phyloP scores from a whole-genome alignment of 2,329 filamentous ascomycete genomes.

The Xylaria hypoxylon region DNA sequence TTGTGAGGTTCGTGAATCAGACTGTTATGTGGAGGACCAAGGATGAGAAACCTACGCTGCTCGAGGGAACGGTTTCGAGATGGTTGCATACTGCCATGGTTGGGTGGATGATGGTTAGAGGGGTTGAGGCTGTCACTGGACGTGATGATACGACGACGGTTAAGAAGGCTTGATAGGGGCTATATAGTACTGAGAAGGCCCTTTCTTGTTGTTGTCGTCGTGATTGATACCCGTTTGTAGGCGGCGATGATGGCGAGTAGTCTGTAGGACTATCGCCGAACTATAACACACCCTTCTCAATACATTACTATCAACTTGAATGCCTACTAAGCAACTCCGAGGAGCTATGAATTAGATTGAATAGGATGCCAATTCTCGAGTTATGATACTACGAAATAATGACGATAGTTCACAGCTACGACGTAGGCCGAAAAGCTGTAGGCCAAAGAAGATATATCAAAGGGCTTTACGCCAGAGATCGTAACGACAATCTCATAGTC shows the following conservation, averaged over 20 bases:
- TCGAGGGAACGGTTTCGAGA: constrained; percentile 42
- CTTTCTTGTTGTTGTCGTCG: neutral
- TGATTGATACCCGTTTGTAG: constrained; percentile 18
- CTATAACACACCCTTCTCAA: neutral
- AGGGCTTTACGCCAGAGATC: too few species aligned
- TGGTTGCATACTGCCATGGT: constrained; percentile 45
- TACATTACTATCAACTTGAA: neutral
- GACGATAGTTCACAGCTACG: neutral
- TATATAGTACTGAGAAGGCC: neutral
- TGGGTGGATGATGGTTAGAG: constrained; percentile 45
- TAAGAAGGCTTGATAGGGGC: neutral
- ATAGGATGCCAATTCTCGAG: neutral
- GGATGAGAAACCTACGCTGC: constrained; percentile 38
- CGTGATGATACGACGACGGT: neutral
- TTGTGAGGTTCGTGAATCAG: constrained; percentile 53
- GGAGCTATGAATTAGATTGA: neutral
- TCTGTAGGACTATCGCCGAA: constrained; percentile 1
- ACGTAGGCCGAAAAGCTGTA: neutral
- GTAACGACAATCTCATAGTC: neutral
- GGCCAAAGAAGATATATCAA: too few species aligned
- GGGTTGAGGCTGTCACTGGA: constrained; percentile 41
- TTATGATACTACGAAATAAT: neutral
- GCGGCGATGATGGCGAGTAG: neutral
- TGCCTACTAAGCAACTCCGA: neutral
- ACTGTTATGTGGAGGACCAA: constrained; percentile 54